phyloP scores from a whole-genome alignment of 257 asterid species.

The Sherardia arvensis region DNA sequence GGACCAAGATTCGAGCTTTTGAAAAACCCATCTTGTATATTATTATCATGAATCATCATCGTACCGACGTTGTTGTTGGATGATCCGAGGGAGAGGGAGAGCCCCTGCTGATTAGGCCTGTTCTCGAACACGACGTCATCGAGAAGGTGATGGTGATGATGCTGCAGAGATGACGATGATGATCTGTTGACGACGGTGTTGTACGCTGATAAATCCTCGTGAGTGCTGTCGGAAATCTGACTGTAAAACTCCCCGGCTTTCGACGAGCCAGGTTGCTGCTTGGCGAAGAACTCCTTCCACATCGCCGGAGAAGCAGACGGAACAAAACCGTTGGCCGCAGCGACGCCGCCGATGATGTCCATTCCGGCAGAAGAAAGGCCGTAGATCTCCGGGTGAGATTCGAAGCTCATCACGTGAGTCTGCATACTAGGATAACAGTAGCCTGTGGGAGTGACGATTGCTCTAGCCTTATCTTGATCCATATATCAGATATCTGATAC shows the following conservation, averaged over 20 bases:
- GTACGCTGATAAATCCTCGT: constrained; percentile 20
- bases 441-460: constrained; percentile 32
- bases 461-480: constrained; percentile 20
- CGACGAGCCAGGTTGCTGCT: constrained; percentile 20
- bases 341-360: constrained; percentile 47
- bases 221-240: constrained; percentile 14
- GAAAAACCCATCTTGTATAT: constrained; percentile 23
- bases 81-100: constrained; percentile 66
- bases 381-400: constrained; percentile 47
- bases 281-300: constrained; percentile 44
- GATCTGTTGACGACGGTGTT: neutral
- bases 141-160: constrained; percentile 26
- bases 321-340: neutral
- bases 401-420: constrained; percentile 17
- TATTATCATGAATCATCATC: constrained; percentile 7
- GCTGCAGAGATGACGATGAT: too few species aligned
- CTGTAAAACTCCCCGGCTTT: constrained; percentile 26
- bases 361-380: constrained; percentile 35
- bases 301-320: constrained; percentile 8
- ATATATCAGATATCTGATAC: neutral
- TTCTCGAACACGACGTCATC: constrained; percentile 61
- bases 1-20: constrained; percentile 11
- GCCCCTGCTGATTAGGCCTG: constrained; percentile 71
- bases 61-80: constrained; percentile 15
- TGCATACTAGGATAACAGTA: constrained; percentile 29